Evolutionary conservation across 345 rosid genomes (phyloP).

Genomic region (Acer negundo): DNA sequence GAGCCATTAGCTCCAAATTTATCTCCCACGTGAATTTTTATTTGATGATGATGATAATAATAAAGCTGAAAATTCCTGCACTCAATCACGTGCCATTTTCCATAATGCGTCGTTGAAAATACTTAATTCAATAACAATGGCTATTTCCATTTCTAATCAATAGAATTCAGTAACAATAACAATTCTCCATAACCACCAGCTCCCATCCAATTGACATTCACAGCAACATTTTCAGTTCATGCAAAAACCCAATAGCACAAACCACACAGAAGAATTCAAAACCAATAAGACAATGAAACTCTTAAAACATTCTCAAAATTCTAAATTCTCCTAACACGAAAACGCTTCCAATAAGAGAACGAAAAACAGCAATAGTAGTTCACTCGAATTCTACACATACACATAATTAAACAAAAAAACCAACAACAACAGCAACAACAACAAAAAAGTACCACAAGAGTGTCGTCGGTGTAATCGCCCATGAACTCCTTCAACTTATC

Average conservation of each 20-base stretch:
- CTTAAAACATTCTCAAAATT: not conserved
- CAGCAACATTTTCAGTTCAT: not conserved
- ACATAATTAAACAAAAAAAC: not conserved
- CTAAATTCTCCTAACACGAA: not conserved
- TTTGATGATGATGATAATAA: not conserved
- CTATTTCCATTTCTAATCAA: too few species aligned
- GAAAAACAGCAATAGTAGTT: conserved; percentile 3
- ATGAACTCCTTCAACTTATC: conserved; percentile 91
- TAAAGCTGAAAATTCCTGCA: not conserved
- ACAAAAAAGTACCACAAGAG: conserved; percentile 68
- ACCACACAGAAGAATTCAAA: not conserved
- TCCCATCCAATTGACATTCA: not conserved
- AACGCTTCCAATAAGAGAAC: not conserved
- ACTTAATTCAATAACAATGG: not conserved
- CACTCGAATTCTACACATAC: conserved; percentile 6
- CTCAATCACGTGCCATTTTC: not conserved
- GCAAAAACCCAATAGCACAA: not conserved
- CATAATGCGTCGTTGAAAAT: not conserved
- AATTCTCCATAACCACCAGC: not conserved
- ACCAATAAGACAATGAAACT: not conserved
- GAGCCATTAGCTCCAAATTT: not conserved
- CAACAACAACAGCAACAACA: too few species aligned
- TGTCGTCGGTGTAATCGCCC: conserved; percentile 98
- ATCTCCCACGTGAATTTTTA: not conserved
- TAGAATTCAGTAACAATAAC: not conserved